Percentiles rank a stretch among this genome's conserved stretches.
Conservation (phyloP, 805 yeast species). For the Jamesozyma rosinii region DNA sequence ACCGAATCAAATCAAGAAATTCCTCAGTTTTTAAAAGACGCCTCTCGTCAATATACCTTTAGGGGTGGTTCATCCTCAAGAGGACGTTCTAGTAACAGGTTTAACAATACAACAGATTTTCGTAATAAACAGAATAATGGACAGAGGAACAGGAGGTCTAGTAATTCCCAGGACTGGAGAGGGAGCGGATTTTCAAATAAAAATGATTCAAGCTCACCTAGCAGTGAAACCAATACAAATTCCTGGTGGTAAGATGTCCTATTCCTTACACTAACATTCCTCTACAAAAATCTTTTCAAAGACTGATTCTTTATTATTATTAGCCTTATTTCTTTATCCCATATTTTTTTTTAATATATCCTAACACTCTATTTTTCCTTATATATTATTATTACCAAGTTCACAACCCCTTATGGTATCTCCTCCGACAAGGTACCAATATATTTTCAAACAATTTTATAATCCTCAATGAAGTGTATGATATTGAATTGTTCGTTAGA, state of each 20-base stretch:
- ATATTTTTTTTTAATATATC: too few species aligned
- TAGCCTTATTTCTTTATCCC: too few species aligned
- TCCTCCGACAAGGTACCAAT: too few species aligned
- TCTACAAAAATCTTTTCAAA: too few species aligned
- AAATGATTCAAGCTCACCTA: background rate
- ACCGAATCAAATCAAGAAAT: constrained; percentile 94
- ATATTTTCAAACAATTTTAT: too few species aligned
- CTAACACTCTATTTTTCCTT: too few species aligned
- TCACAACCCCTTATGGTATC: too few species aligned
- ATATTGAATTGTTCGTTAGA: too few species aligned
- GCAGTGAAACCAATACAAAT: background rate
- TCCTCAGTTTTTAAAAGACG: constrained; percentile 73
- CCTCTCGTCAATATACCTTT: constrained; percentile 62
- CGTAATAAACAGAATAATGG: constrained; percentile 24
- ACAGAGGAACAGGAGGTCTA: background rate
- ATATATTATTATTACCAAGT: too few species aligned
- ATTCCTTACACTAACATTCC: background rate
- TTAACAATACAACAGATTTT: constrained; percentile 37
- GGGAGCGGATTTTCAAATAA: background rate
- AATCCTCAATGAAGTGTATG: too few species aligned
- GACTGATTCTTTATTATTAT: too few species aligned
- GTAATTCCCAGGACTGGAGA: background rate
- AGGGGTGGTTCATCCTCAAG: constrained; percentile 40
- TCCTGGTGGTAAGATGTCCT: constrained; percentile 1
- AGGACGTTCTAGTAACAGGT: constrained; percentile 28